These are phyloP conservation scores for Dendrobium catenatum DNA, from an alignment of 106 monocot species.

Conservation along the genomic window DNA sequence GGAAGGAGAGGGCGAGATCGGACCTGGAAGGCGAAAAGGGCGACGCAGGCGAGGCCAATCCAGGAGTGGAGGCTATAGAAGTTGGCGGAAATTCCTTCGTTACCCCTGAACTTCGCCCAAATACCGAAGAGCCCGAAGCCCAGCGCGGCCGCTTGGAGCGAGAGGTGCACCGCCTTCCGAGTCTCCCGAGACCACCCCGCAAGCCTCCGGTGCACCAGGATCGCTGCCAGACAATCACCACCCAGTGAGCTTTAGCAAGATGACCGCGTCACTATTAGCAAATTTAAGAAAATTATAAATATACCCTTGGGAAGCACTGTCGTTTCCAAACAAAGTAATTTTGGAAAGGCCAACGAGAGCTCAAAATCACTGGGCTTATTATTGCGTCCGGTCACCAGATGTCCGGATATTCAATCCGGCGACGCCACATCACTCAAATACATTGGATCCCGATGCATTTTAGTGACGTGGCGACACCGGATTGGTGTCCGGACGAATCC, in stretches of 20 bases:
- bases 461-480: too few relatives aligned
- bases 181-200: constrained; percentile 27
- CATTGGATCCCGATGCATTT: too few relatives aligned
- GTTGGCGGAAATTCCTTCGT: constrained; percentile 41
- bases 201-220: constrained; percentile 48
- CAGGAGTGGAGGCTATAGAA: constrained; percentile 76
- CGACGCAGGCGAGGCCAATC: constrained; percentile 61
- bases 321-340: too few relatives aligned
- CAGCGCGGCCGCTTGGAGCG: constrained; percentile 47
- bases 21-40: constrained; percentile 62
- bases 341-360: too few relatives aligned
- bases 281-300: too few relatives aligned
- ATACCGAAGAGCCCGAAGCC: constrained; percentile 52
- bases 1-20: background rate
- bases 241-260: background rate
- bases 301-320: too few relatives aligned
- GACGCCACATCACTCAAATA: too few relatives aligned
- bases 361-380: too few relatives aligned
- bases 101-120: constrained; percentile 60
- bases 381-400: too few relatives aligned
- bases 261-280: background rate
- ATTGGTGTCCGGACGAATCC: too few relatives aligned
- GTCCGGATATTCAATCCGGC: too few relatives aligned
- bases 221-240: constrained; percentile 19
- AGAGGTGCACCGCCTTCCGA: constrained; percentile 44